Evolutionary conservation across 1,284 basidiomycete species (phyloP).

Genomic region (Apiotrichum veenhuisii): DNA sequence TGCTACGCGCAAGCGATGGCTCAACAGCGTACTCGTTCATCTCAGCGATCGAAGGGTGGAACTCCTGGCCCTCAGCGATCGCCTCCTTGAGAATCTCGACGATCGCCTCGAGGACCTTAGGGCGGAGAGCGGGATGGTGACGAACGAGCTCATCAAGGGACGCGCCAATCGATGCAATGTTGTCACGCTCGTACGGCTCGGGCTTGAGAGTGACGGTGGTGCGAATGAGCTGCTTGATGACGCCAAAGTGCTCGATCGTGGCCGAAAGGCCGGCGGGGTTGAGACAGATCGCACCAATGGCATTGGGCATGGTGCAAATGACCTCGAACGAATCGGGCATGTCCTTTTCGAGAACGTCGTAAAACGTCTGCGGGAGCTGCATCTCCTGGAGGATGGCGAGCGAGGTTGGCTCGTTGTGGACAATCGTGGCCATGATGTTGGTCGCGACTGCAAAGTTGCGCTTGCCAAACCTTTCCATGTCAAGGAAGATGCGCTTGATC

Average conservation of each 20-base stretch:
- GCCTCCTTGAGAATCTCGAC: constrained; percentile 67
- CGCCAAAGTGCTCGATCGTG: constrained; percentile 67
- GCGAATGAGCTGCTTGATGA: constrained; percentile 82
- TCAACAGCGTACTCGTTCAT: constrained; percentile 21
- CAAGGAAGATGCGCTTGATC: constrained; percentile 81
- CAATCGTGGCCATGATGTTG: constrained; percentile 96
- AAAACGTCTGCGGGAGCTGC: constrained; percentile 84
- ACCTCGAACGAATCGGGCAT: constrained; percentile 88
- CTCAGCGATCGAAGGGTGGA: constrained; percentile 23
- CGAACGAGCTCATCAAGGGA: constrained; percentile 93
- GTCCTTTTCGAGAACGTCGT: constrained; percentile 74
- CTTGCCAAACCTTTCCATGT: constrained; percentile 78
- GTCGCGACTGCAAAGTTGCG: constrained; percentile 61
- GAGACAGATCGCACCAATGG: constrained; percentile 93
- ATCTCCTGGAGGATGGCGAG: constrained; percentile 88
- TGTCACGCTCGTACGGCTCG: constrained; percentile 89
- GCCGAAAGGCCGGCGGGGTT: constrained; percentile 86
- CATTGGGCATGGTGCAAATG: constrained; percentile 87
- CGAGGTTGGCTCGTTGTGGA: constrained; percentile 98
- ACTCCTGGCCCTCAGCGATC: constrained; percentile 37
- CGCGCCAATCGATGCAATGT: constrained; percentile 79
- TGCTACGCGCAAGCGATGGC: neutral
- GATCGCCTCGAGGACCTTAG: constrained; percentile 70
- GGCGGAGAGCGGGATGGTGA: constrained; percentile 87
- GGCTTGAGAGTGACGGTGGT: constrained; percentile 82